Evolutionary conservation across 2,329 filamentous ascomycete genomes (phyloP).

Genomic region (Cladosporium halotolerans): DNA sequence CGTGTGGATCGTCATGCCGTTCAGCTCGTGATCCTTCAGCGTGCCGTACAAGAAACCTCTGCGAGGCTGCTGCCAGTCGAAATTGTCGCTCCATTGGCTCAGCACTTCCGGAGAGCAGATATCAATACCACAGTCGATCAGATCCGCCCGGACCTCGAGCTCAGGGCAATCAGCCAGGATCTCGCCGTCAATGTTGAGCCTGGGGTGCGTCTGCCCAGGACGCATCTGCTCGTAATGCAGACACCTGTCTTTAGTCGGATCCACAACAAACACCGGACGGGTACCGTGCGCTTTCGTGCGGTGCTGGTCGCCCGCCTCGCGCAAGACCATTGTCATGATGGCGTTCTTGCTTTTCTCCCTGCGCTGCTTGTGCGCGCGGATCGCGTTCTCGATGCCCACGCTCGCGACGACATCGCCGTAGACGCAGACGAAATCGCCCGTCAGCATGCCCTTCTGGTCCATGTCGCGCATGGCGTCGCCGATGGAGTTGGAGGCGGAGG

Average conservation of each 20-base stretch:
- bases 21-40: slow-evolving; percentile 92
- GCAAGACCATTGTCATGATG: slow-evolving; percentile 93
- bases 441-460: slow-evolving; percentile 76
- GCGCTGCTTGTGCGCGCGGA: slow-evolving; percentile 73
- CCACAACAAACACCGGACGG: slow-evolving; percentile 79
- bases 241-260: slow-evolving; percentile 71
- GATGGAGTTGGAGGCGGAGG: slow-evolving; percentile 69
- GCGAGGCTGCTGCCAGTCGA: slow-evolving; percentile 87
- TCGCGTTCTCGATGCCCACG: slow-evolving; percentile 69
- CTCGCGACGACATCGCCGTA: slow-evolving; percentile 92
- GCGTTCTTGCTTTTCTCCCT: slow-evolving; percentile 82
- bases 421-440: slow-evolving; percentile 85
- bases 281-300: slow-evolving; percentile 70
- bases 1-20: slow-evolving; percentile 92
- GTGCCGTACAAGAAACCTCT: slow-evolving; percentile 88
- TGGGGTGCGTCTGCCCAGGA: slow-evolving; percentile 55
- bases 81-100: slow-evolving; percentile 93
- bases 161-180: slow-evolving; percentile 68
- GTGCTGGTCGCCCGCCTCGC: slow-evolving; percentile 68
- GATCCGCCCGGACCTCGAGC: slow-evolving; percentile 75
- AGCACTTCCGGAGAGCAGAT: slow-evolving; percentile 96
- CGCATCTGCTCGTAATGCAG: slow-evolving; percentile 92
- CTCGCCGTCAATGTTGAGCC: slow-evolving; percentile 68
- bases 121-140: slow-evolving; percentile 92
- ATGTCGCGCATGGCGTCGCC: slow-evolving; percentile 94